phyloP scores from a whole-genome alignment of 2,329 filamentous ascomycete species.

The Exophiala sideris region DNA sequence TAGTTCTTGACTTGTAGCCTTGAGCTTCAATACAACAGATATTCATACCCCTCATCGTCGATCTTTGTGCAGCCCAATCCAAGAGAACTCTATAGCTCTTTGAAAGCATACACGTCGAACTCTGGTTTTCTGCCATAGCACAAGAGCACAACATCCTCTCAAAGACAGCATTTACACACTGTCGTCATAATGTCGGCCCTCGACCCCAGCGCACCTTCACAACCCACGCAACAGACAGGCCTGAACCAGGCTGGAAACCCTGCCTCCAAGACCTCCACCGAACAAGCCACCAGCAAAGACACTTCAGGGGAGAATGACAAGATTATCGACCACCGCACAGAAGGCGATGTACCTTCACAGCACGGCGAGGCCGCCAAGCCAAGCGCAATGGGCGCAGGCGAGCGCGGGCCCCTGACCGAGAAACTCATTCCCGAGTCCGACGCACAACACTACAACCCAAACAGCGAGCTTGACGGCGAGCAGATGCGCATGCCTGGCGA shows the following conservation, averaged over 20 bases:
- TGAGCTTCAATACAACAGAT: neutral
- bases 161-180: neutral
- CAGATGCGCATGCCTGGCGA: slow-evolving; percentile 33
- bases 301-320: slow-evolving; percentile 16
- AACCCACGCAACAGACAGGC: slow-evolving; percentile 30
- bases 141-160: neutral
- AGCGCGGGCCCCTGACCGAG: slow-evolving; percentile 22
- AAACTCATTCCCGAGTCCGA: slow-evolving; percentile 21
- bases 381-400: slow-evolving; percentile 27
- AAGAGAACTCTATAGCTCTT: too few relatives aligned
- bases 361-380: slow-evolving; percentile 26
- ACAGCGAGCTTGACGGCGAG: slow-evolving; percentile 30
- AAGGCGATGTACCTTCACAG: slow-evolving; percentile 27
- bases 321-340: slow-evolving; percentile 25
- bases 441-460: slow-evolving; percentile 17
- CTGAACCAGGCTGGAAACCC: slow-evolving; percentile 31
- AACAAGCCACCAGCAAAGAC: slow-evolving; percentile 23
- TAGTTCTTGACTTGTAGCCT: neutral
- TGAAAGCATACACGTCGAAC: too few relatives aligned
- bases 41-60: too few relatives aligned
- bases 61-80: too few relatives aligned
- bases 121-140: too few relatives aligned
- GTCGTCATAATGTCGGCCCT: slow-evolving; percentile 21
- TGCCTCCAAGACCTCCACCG: slow-evolving; percentile 28
- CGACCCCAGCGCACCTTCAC: slow-evolving; percentile 30